Percentiles rank a stretch among this genome's conserved stretches.
phyloP scores from a whole-genome alignment of 805 yeast species.

The Yarrowia yakushimensis region DNA sequence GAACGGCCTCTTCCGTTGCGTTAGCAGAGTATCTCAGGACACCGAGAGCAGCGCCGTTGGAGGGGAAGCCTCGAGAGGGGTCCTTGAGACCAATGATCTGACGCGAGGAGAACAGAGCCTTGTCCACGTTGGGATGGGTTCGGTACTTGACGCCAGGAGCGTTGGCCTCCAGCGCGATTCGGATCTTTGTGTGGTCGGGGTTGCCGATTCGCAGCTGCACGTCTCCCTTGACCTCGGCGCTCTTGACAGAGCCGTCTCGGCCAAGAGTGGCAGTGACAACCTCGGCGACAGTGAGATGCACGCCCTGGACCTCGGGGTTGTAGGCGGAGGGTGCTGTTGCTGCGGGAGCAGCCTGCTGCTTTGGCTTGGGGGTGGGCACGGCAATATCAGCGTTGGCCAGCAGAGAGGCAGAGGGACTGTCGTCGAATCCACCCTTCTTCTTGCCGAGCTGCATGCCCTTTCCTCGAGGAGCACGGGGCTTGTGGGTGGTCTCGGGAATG shows the following conservation, averaged over 20 bases:
- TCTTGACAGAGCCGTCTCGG: constrained; percentile 65
- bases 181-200: constrained; percentile 63
- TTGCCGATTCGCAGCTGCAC: constrained; percentile 83
- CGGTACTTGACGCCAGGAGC: constrained; percentile 66
- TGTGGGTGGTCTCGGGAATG: constrained; percentile 28
- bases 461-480: constrained; percentile 47
- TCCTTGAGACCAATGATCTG: constrained; percentile 72
- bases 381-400: constrained; percentile 31
- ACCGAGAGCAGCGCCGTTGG: constrained; percentile 85
- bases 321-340: background rate
- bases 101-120: constrained; percentile 55
- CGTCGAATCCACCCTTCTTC: constrained; percentile 37
- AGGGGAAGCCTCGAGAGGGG: constrained; percentile 75
- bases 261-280: constrained; percentile 70
- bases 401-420: constrained; percentile 37
- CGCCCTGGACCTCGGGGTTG: constrained; percentile 58
- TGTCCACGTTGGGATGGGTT: constrained; percentile 96
- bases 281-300: constrained; percentile 73
- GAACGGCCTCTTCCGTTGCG: constrained; percentile 62
- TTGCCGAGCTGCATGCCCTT: constrained; percentile 80
- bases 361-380: constrained; percentile 30
- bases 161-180: constrained; percentile 53
- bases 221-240: constrained; percentile 83
- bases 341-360: constrained; percentile 16
- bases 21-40: constrained; percentile 88